Evolutionary conservation across 2,329 filamentous ascomycete genomes (phyloP).

Genomic region (Calonectria montana): DNA sequence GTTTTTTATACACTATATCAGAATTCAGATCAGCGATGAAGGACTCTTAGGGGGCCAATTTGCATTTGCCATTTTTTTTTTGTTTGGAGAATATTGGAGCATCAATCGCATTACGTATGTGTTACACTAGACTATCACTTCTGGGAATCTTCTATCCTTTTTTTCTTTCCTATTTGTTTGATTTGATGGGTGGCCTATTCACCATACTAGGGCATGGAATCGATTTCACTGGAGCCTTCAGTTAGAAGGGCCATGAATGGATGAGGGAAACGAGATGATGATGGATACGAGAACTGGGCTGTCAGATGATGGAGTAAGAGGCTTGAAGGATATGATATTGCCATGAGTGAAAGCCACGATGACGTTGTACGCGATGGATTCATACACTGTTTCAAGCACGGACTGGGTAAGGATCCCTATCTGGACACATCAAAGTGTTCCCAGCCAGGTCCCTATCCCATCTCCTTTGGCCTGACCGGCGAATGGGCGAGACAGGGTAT

Average conservation of each 20-base stretch:
- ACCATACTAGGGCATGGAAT: constrained; percentile 19
- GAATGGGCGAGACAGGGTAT: not conserved
- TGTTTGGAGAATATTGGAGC: constrained; percentile 33
- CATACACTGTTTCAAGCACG: constrained; percentile 19
- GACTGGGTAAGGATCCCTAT: constrained; percentile 1
- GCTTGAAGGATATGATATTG: constrained; percentile 14
- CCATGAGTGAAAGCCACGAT: constrained; percentile 11
- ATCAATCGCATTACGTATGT: constrained; percentile 31
- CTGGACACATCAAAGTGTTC: constrained; percentile 7
- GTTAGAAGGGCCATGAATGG: constrained; percentile 19
- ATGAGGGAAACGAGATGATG: constrained; percentile 32
- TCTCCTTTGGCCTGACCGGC: not conserved
- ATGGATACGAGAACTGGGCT: constrained; percentile 27
- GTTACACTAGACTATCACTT: constrained; percentile 38
- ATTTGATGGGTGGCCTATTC: constrained; percentile 33
- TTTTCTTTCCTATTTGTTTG: constrained; percentile 23
- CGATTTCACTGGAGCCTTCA: not conserved
- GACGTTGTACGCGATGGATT: constrained; percentile 12
- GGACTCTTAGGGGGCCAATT: constrained; percentile 26
- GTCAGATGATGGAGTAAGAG: constrained; percentile 18
- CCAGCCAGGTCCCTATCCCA: not conserved
- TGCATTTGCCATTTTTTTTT: constrained; percentile 25
- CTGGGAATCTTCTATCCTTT: constrained; percentile 22
- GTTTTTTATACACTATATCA: constrained; percentile 31
- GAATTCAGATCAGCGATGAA: constrained; percentile 32